phyloP scores from a whole-genome alignment of 805 yeast genomes.

The Spathaspora sp. region DNA sequence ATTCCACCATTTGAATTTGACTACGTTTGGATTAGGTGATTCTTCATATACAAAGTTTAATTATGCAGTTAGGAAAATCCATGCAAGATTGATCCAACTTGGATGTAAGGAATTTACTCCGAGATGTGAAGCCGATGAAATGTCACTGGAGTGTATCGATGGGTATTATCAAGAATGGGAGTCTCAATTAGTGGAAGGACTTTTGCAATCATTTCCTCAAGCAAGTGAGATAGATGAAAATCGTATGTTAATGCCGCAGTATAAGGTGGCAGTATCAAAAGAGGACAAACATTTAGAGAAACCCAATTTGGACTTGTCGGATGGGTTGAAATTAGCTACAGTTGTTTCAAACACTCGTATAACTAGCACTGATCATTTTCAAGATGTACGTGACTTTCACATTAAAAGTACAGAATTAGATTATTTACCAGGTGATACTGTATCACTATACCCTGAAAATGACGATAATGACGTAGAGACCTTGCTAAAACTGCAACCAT shows the following conservation, averaged over 20 bases:
- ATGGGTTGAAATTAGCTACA: conserved; percentile 35
- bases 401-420: conserved; percentile 34
- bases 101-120: conserved; percentile 73
- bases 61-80: conserved; percentile 81
- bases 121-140: conserved; percentile 89
- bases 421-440: conserved; percentile 78
- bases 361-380: conserved; percentile 74
- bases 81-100: conserved; percentile 70
- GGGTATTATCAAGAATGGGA: conserved; percentile 78
- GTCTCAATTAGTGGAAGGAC: conserved; percentile 33
- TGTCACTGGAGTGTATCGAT: conserved; percentile 74
- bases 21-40: conserved; percentile 91
- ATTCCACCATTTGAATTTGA: conserved; percentile 56
- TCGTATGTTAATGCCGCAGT: conserved; percentile 23
- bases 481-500: conserved; percentile 61
- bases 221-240: conserved; percentile 22
- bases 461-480: conserved; percentile 58
- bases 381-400: conserved; percentile 73
- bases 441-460: conserved; percentile 74
- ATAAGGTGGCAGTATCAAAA: conserved; percentile 10
- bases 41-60: conserved; percentile 87
- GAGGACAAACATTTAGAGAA: neutral
- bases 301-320: neutral
- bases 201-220: conserved; percentile 19
- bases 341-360: conserved; percentile 54